Conservation (phyloP, 805 yeast species). For the Suhomyces faveliae region DNA sequence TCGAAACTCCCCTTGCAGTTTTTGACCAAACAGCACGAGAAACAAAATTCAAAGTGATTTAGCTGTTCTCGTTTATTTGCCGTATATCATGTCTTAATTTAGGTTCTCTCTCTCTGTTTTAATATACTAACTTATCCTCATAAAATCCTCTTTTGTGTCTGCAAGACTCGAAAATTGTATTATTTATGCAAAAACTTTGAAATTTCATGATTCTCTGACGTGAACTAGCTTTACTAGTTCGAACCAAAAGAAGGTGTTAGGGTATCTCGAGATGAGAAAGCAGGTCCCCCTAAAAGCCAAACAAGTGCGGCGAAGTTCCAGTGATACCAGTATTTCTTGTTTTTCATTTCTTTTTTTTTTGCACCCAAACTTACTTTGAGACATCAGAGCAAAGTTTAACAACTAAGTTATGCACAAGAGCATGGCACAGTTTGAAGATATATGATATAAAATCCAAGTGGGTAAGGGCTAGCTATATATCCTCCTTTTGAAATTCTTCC, state of each 20-base stretch:
- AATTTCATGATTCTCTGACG: neutral
- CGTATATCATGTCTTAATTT: neutral
- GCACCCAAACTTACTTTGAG: neutral
- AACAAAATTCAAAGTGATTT: constrained; percentile 4
- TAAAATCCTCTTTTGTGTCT: neutral
- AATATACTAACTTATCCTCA: neutral
- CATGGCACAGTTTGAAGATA: neutral
- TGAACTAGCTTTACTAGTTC: neutral
- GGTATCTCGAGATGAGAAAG: too few species aligned
- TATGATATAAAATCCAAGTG: neutral
- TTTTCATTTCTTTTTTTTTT: neutral
- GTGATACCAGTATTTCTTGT: too few species aligned
- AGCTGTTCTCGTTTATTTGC: neutral
- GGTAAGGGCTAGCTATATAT: neutral
- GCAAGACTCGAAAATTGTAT: neutral
- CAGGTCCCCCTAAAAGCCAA: too few species aligned
- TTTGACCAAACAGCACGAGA: constrained; percentile 17
- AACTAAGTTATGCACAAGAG: neutral
- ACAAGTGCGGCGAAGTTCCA: too few species aligned
- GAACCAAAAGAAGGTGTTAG: neutral
- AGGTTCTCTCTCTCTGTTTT: neutral
- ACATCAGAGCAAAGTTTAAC: neutral
- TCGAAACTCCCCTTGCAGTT: constrained; percentile 26
- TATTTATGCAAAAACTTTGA: neutral
- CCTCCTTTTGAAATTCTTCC: neutral